phyloP scores from a whole-genome alignment of 306 rosid genomes.

The Malus asiatica region DNA sequence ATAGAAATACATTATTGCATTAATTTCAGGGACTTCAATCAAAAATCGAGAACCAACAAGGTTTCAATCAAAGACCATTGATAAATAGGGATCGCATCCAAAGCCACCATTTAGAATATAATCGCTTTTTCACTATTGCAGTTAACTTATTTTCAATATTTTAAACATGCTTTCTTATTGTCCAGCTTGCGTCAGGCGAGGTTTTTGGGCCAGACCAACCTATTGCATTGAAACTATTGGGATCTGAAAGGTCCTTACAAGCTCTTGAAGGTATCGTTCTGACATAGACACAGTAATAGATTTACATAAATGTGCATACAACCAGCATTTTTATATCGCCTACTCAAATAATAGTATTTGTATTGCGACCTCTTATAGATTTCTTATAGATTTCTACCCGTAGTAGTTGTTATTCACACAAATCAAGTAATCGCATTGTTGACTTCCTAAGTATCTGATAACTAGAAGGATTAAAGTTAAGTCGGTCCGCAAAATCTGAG shows the following conservation, averaged over 20 bases:
- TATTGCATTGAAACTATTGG: conserved; percentile 75
- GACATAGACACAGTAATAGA: neutral
- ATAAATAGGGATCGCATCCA: too few relatives aligned
- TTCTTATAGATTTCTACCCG: too few relatives aligned
- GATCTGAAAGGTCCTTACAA: conserved; percentile 82
- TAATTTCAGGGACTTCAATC: too few relatives aligned
- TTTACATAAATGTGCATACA: too few relatives aligned
- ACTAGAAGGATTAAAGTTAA: neutral
- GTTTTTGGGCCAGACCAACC: conserved; percentile 96
- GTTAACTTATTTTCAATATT: neutral
- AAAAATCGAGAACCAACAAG: too few relatives aligned
- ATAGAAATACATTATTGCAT: too few relatives aligned
- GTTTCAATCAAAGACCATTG: too few relatives aligned
- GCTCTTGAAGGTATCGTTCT: conserved; percentile 85
- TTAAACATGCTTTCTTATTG: conserved; percentile 24
- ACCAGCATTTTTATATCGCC: too few relatives aligned
- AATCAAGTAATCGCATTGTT: neutral
- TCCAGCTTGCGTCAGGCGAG: conserved; percentile 91
- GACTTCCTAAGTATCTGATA: neutral
- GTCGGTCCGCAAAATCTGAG: neutral
- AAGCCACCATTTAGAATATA: neutral
- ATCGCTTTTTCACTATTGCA: too few relatives aligned
- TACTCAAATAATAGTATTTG: neutral
- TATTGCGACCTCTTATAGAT: too few relatives aligned
- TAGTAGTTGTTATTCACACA: neutral